Conservation (phyloP, 1,284 basidiomycete genomes). For the Boletus semigastroideus region DNA sequence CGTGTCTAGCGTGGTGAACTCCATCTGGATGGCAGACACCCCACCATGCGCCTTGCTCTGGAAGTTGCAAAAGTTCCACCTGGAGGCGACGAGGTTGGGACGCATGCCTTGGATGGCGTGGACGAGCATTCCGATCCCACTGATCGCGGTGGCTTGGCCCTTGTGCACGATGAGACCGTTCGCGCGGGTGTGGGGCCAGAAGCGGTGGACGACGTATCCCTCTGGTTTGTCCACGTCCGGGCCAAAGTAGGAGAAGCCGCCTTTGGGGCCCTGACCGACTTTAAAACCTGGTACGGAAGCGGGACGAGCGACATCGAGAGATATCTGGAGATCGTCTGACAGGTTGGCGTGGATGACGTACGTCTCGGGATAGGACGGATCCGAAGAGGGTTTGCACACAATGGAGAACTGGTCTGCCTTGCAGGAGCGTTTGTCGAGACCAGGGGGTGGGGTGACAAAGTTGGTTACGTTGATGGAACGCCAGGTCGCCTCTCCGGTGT, state of each 20-base stretch:
- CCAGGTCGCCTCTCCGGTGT: slow-evolving; percentile 79
- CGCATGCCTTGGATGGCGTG: slow-evolving; percentile 99
- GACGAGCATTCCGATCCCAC: slow-evolving; percentile 89
- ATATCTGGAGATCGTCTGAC: slow-evolving; percentile 78
- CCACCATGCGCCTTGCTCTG: slow-evolving; percentile 69
- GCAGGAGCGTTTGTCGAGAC: slow-evolving; percentile 83
- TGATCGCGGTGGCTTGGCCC: slow-evolving; percentile 65
- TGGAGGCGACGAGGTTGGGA: slow-evolving; percentile 88
- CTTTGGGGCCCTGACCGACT: slow-evolving; percentile 83
- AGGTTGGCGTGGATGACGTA: slow-evolving; percentile 85
- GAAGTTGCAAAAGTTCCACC: slow-evolving; percentile 98
- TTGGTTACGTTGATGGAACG: slow-evolving; percentile 88
- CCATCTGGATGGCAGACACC: slow-evolving; percentile 91
- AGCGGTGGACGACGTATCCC: slow-evolving; percentile 89
- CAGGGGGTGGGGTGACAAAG: slow-evolving; percentile 74
- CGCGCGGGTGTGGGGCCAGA: slow-evolving; percentile 79
- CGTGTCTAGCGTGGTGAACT: slow-evolving; percentile 83
- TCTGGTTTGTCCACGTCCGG: slow-evolving; percentile 71
- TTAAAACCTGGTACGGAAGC: slow-evolving; percentile 85
- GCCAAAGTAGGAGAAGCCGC: slow-evolving; percentile 93
- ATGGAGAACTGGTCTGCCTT: slow-evolving; percentile 91
- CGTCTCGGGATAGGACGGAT: slow-evolving; percentile 66
- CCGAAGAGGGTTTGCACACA: slow-evolving; percentile 65
- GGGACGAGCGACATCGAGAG: slow-evolving; percentile 72
- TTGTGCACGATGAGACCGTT: slow-evolving; percentile 73